Evolutionary conservation across 208 protist genomes (phyloP), one percentile per base, ranked within the genome.

Genomic region (Novymonas esmeraldas): DNA sequence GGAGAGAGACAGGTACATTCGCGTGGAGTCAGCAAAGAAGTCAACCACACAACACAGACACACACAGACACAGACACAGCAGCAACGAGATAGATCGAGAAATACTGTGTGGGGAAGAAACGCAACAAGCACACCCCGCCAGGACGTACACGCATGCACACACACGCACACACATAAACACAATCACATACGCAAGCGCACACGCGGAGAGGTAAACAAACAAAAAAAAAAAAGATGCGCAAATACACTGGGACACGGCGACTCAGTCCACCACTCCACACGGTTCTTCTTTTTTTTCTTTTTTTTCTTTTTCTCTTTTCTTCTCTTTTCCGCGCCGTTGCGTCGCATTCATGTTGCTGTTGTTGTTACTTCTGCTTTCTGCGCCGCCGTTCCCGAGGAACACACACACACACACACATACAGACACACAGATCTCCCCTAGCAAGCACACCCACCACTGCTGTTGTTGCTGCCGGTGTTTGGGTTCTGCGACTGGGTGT

Each of bases 401-500:
- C 36, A 41, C 36, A 41, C 36, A 41, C 36, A 41, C 36, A 11
- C 36, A 41, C 11, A 41, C 36, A 41, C 36, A 11, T 41, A 41
- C 36, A 41, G 5, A 5, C 22, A 18, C 6, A n/a, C 44, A 31
- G 22, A 46, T 16, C 18, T 34, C 6, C 6, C 22, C 26, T 61
- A 64, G 45, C 59, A 64, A 3, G 59, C 44, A 3, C 41, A 78
- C 10, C 65, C 46, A 29, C 16, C 24, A 16, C n/a, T 48, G 44
- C 34, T 45, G 20, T 29, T 22, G n/a, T 38, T 70, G 57, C 60
- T 61, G 46, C 48, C 42, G 10, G 31, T 41, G 1, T 54, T 58
- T 24, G 49, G 18, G 24, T 26, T 61, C 16, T 24, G 46, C 7
- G 61, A 16, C 16, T 46, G 44, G 16, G 69, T 59, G 31, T 50